Evolutionary conservation across 1,284 basidiomycete species (phyloP).

Genomic region (Pseudozyma thailandica): DNA sequence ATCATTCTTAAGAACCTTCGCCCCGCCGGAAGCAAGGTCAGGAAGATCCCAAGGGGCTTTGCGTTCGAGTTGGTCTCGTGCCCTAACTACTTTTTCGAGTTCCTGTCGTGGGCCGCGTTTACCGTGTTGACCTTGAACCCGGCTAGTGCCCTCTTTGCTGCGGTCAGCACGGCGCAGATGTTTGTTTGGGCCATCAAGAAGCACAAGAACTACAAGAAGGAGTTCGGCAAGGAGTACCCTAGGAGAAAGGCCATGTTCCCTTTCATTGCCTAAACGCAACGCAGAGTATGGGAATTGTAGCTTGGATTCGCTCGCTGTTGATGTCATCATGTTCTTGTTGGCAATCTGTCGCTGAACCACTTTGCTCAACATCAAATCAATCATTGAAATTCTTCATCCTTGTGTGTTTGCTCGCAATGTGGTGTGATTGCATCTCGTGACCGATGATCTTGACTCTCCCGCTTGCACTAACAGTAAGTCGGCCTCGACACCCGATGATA

Average conservation of each 20-base stretch:
- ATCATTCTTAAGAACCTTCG: slow-evolving; percentile 84
- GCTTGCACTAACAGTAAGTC: slow-evolving; percentile 48
- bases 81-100: slow-evolving; percentile 96
- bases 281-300: too few relatives aligned
- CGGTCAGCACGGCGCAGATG: slow-evolving; percentile 80
- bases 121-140: slow-evolving; percentile 76
- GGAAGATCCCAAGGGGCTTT: slow-evolving; percentile 81
- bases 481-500: slow-evolving; percentile 59
- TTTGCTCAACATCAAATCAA: too few relatives aligned
- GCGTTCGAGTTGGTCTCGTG: slow-evolving; percentile 86
- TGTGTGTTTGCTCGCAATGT: too few relatives aligned
- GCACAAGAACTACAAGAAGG: slow-evolving; percentile 88
- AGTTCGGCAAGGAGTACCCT: slow-evolving; percentile 86
- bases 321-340: too few relatives aligned
- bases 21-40: slow-evolving; percentile 80
- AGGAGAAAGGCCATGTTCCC: slow-evolving; percentile 84
- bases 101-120: slow-evolving; percentile 79
- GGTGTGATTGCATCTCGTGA: too few relatives aligned
- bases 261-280: slow-evolving; percentile 70
- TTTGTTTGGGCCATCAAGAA: slow-evolving; percentile 90
- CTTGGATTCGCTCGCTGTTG: too few relatives aligned
- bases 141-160: slow-evolving; percentile 79
- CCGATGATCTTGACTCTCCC: too few relatives aligned
- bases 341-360: too few relatives aligned
- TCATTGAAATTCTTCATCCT: too few relatives aligned